Evolutionary conservation across 352 stramenopile species (phyloP).

Genomic region (Phytophthora macrochlamydospora): DNA sequence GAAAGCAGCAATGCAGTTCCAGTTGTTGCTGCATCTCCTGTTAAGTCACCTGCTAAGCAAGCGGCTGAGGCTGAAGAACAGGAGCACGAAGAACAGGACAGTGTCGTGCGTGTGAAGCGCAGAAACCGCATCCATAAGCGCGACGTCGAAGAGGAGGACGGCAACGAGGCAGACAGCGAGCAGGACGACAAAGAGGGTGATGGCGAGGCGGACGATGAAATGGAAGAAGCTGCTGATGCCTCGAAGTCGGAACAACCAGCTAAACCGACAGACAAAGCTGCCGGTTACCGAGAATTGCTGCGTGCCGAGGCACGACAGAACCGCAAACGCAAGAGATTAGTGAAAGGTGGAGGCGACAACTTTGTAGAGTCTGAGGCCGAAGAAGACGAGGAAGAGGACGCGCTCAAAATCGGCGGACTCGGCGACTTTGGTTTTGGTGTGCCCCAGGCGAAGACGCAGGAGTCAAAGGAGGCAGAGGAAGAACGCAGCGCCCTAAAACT

Average conservation of each 20-base stretch:
- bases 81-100: constrained; percentile 21
- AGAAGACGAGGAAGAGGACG: constrained; percentile 87
- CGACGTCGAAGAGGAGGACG: constrained; percentile 58
- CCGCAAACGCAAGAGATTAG: constrained; percentile 58
- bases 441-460: constrained; percentile 64
- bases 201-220: constrained; percentile 23
- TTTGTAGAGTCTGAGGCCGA: constrained; percentile 87
- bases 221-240: constrained; percentile 25
- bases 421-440: constrained; percentile 89
- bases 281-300: constrained; percentile 69
- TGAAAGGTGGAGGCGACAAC: constrained; percentile 48
- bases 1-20: not conserved
- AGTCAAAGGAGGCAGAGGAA: constrained; percentile 79
- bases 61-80: constrained; percentile 4
- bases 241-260: constrained; percentile 17
- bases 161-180: constrained; percentile 68
- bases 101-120: constrained; percentile 33
- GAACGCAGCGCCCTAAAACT: constrained; percentile 76
- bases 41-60: constrained; percentile 3
- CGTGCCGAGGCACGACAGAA: constrained; percentile 60
- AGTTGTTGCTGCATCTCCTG: not conserved
- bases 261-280: constrained; percentile 58
- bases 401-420: constrained; percentile 79
- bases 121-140: constrained; percentile 47
- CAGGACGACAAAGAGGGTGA: constrained; percentile 50